Evolutionary conservation across 2,329 filamentous ascomycete species (phyloP).

Genomic region (Podosphaera leucotricha): DNA sequence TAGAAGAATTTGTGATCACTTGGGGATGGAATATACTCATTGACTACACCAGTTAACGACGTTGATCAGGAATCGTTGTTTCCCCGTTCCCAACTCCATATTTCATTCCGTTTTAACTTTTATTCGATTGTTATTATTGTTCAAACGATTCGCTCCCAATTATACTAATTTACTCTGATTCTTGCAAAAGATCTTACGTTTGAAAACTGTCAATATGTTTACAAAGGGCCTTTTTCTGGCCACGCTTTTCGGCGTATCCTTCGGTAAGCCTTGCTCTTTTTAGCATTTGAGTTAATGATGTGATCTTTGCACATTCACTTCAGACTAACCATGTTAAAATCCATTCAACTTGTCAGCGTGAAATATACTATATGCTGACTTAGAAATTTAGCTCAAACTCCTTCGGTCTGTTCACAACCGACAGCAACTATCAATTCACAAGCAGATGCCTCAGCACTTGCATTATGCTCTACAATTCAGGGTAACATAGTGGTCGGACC

Average conservation of each 20-base stretch:
- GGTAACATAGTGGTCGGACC: conserved; percentile 17
- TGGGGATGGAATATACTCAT: background rate
- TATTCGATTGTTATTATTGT: background rate
- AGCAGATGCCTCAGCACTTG: conserved; percentile 12
- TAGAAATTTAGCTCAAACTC: conserved; percentile 3
- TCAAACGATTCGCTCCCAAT: background rate
- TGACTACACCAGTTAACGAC: background rate
- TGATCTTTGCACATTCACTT: too few relatives aligned
- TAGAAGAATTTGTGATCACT: background rate
- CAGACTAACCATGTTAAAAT: too few relatives aligned
- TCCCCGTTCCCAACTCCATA: background rate
- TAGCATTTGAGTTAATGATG: too few relatives aligned
- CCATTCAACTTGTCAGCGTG: too few relatives aligned
- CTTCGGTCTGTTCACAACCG: conserved; percentile 11
- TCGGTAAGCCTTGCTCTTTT: background rate
- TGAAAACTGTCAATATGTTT: background rate
- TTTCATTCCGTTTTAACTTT: background rate
- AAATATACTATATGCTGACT: too few relatives aligned
- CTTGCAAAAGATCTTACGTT: background rate
- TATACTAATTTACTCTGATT: background rate
- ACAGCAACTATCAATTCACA: conserved; percentile 14
- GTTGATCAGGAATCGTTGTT: background rate
- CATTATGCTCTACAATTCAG: conserved; percentile 12
- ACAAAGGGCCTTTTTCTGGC: background rate
- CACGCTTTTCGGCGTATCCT: background rate